A percentile compares a stretch with the other conserved stretches of the same genome.
phyloP scores from a whole-genome alignment of 1,284 basidiomycete genomes.

The Exobasidium cylindrosporum region DNA sequence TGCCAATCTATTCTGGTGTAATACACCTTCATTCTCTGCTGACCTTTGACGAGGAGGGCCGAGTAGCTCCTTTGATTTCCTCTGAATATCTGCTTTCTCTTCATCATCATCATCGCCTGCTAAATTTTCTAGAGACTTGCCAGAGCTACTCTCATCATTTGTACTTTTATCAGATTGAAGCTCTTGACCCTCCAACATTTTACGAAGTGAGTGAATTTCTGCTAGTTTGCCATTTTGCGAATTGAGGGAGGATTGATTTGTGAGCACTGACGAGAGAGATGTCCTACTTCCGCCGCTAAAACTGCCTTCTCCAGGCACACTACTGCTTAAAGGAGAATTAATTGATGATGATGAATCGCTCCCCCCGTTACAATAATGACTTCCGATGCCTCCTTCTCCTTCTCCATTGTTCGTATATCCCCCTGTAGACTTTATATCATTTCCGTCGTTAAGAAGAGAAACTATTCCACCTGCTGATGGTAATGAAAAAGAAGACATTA shows the following conservation, averaged over 20 bases:
- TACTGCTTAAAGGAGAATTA: neutral
- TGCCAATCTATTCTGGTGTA: conserved; percentile 5
- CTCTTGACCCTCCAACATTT: neutral
- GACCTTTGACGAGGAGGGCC: neutral
- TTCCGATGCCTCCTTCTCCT: too few species aligned
- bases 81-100: neutral
- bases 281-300: neutral
- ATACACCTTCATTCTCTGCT: neutral
- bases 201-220: neutral
- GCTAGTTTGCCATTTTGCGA: neutral
- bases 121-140: neutral
- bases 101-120: neutral
- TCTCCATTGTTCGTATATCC: neutral
- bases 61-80: neutral
- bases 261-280: neutral
- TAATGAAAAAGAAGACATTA: conserved; percentile 6
- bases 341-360: neutral
- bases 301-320: neutral
- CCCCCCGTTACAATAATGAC: too few species aligned
- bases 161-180: neutral
- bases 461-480: conserved; percentile 13
- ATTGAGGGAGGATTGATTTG: neutral
- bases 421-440: neutral
- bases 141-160: neutral
- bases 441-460: conserved; percentile 13